Base-by-base conservation (phyloP, 2,329 filamentous ascomycete species). In the Dothistroma pini region DNA sequence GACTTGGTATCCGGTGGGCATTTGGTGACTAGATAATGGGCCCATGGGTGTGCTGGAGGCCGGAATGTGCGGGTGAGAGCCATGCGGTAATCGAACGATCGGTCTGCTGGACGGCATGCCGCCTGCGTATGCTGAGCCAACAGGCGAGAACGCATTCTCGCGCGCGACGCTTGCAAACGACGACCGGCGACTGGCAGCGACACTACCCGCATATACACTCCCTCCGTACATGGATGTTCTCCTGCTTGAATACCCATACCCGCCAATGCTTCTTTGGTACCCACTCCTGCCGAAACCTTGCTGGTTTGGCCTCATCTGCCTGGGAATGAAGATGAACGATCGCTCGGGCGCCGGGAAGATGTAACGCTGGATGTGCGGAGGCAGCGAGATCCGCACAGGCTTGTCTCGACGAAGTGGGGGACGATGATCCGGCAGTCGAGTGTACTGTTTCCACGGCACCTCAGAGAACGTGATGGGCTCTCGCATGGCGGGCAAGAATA, bases 291-390 rank as follows among this genome's bases (percentile, higher is more conserved):
- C 82, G 67, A 88, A 85, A 32, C 87, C 85, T 78, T 96, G 91
- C 74, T 96, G 92, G 74, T 96, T 97, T 14, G 95, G 95, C 68
- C 95, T 86, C 79, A 97, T 84, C 11, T 93, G 93, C 67, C 95
- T 85, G 12, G 95, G 95, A 63, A 99, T 99, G 77, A 99, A 99
- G 70, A 97, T 96, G 75, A 99, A 99, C 0, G 95, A 97, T 66
- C 95, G 84, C 70, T 97, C 93, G 52, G 85, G 82, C 1, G 92
- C 89, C 6, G 95, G 95, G 76, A 95, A 96, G 63, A 97, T 93
- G 75, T 97, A 97, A 64, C 90, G 86, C 38, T 91, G 90, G 12
- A 86, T 81, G 65, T 89, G 84, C 31, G 89, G 83, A 1, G 95
- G 93, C 48, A 99, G 81, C 9, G 92, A 97, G 68, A 99, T 91